A percentile compares a stretch with the other conserved stretches of the same genome.
Evolutionary conservation across 2,329 filamentous ascomycete genomes (phyloP).

Genomic region (Colletotrichum sp.): DNA sequence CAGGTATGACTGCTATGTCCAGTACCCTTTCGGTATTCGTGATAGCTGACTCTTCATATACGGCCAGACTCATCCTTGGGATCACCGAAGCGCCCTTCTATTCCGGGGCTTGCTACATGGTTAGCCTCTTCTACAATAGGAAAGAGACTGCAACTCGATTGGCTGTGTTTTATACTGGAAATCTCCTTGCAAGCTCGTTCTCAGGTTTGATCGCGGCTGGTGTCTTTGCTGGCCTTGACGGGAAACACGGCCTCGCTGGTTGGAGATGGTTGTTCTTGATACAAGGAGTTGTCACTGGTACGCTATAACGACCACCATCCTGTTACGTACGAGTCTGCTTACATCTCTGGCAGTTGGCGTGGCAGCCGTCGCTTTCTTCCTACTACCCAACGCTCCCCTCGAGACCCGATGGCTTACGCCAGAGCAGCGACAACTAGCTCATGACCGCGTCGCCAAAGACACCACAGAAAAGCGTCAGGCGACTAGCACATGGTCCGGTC

Average conservation of each 20-base stretch:
- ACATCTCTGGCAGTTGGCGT: constrained; percentile 21
- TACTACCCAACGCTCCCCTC: constrained; percentile 33
- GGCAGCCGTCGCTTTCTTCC: constrained; percentile 17
- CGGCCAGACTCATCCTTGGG: not conserved
- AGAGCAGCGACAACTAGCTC: constrained; percentile 45
- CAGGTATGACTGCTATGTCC: not conserved
- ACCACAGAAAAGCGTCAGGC: constrained; percentile 38
- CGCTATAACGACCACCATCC: accelerated
- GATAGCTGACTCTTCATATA: not conserved
- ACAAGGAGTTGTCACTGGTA: not conserved
- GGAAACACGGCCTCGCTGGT: constrained; percentile 38
- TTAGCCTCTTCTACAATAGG: constrained; percentile 19
- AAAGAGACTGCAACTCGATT: constrained; percentile 33
- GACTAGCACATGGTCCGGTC: constrained; percentile 45
- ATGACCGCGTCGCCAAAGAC: constrained; percentile 33
- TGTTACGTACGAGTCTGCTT: not conserved
- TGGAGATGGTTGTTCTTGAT: constrained; percentile 42
- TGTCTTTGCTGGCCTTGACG: constrained; percentile 47
- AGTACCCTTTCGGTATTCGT: not conserved
- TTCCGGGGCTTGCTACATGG: constrained; percentile 19
- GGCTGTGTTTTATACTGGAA: constrained; percentile 50
- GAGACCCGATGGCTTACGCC: constrained; percentile 41
- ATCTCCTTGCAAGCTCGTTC: constrained; percentile 48
- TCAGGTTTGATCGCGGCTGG: constrained; percentile 49
- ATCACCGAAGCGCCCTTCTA: constrained; percentile 22